Evolutionary conservation across 2,329 filamentous ascomycete genomes (phyloP).

Genomic region (Parafenestella ontariensis): DNA sequence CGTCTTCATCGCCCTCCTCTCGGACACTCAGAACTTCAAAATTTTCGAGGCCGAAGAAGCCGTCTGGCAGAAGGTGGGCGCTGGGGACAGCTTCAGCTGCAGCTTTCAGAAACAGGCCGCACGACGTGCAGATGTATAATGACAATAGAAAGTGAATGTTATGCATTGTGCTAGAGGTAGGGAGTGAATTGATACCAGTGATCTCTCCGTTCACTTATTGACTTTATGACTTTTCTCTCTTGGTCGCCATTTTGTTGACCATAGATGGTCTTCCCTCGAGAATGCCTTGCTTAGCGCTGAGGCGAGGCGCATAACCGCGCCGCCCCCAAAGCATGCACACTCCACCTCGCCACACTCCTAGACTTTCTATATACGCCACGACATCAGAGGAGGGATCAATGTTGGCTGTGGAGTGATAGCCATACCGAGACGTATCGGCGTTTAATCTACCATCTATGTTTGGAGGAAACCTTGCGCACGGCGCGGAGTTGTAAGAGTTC

Average conservation of each 20-base stretch:
- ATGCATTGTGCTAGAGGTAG: background rate
- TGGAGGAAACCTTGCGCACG: background rate
- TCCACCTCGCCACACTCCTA: background rate
- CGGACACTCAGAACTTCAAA: slow-evolving; percentile 6
- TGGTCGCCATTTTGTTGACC: background rate
- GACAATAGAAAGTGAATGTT: background rate
- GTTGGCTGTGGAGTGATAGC: background rate
- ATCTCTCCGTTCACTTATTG: background rate
- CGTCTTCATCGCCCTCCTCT: slow-evolving; percentile 6
- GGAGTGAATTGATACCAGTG: background rate
- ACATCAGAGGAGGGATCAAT: background rate
- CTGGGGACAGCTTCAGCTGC: background rate
- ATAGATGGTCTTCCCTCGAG: background rate
- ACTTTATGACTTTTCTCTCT: background rate
- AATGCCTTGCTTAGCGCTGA: background rate
- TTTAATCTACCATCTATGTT: background rate
- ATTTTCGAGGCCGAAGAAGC: background rate
- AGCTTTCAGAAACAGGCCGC: background rate
- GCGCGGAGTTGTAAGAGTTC: too few relatives aligned
- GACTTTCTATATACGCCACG: background rate
- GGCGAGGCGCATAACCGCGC: background rate
- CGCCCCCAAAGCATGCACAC: background rate
- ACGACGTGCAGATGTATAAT: background rate
- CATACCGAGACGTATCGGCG: background rate
- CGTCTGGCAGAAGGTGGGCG: background rate